A percentile compares a stretch with the other conserved stretches of the same genome.
These are phyloP conservation scores for Lanmaoa pseudosensibilis DNA, from an alignment of 768 basidiomycete species.

Conservation along the genomic window DNA sequence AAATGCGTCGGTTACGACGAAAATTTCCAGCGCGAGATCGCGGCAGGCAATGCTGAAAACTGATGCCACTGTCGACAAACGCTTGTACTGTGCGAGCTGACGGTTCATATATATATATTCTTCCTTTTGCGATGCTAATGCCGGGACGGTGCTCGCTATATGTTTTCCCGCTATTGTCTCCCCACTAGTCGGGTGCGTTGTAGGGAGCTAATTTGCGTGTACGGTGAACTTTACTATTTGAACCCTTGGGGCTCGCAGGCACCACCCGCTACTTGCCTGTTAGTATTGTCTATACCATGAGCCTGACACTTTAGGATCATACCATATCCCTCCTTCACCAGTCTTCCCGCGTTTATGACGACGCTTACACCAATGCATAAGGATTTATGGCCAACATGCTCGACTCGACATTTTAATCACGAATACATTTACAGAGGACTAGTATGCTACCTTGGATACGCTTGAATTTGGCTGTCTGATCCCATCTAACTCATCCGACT, in stretches of 20 bases:
- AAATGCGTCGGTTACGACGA: constrained; percentile 25
- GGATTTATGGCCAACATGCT: neutral
- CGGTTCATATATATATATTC: neutral
- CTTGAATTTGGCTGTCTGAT: neutral
- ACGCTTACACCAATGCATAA: neutral
- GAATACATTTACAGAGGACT: neutral
- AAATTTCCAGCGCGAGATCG: constrained; percentile 18
- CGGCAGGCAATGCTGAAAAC: constrained; percentile 6
- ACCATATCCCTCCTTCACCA: neutral
- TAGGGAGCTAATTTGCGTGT: neutral
- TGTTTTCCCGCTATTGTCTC: neutral
- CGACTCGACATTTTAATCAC: neutral
- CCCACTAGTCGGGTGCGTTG: neutral
- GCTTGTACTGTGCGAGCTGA: neutral
- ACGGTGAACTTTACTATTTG: too few relatives aligned
- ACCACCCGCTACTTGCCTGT: neutral
- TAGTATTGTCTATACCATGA: neutral
- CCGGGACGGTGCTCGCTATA: neutral
- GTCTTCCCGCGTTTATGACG: neutral
- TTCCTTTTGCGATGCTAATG: neutral
- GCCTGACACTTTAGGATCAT: neutral
- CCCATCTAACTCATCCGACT: neutral
- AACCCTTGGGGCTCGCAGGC: neutral
- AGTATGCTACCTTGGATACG: neutral
- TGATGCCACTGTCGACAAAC: neutral